Evolutionary conservation across 257 asterid species (phyloP).

Genomic region (Thymus mandschuricus): DNA sequence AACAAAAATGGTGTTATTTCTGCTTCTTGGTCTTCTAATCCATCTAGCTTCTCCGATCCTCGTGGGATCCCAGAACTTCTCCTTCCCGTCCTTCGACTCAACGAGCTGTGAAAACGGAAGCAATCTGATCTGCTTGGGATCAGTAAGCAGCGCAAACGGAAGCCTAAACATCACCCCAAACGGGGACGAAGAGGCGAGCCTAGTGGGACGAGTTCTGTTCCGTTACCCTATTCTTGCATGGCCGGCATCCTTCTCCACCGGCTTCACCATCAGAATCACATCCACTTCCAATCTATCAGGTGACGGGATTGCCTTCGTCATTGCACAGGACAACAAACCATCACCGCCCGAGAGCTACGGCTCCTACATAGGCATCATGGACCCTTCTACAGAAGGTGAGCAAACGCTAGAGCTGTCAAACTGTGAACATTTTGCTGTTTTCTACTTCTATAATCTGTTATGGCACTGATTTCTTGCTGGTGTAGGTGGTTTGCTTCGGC

Average conservation of each 20-base stretch:
- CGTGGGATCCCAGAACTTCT: conserved; percentile 51
- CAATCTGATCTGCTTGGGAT: conserved; percentile 60
- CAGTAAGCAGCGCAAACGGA: conserved; percentile 49
- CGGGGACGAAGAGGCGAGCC: conserved; percentile 23
- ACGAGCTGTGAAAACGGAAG: conserved; percentile 40
- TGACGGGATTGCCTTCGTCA: conserved; percentile 67
- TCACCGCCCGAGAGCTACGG: conserved; percentile 68
- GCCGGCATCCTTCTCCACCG: conserved; percentile 66
- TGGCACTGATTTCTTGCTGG: not conserved
- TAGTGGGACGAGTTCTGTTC: conserved; percentile 54
- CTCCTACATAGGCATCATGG: conserved; percentile 68
- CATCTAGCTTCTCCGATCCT: conserved; percentile 32
- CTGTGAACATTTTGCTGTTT: too few species aligned
- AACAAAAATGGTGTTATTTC: conserved; percentile 37
- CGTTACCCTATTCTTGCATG: conserved; percentile 51
- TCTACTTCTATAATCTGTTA: too few species aligned
- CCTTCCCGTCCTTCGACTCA: conserved; percentile 53
- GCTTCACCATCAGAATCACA: conserved; percentile 47
- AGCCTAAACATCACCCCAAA: conserved; percentile 51
- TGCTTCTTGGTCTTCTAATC: conserved; percentile 34
- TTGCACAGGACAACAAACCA: conserved; percentile 56
- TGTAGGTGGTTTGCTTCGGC: conserved; percentile 51
- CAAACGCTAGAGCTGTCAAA: too few species aligned
- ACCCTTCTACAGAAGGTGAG: conserved; percentile 66
- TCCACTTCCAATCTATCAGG: conserved; percentile 53